Evolutionary conservation across 2,329 filamentous ascomycete species (phyloP).

Genomic region (Phyllosticta paracitricarpa): DNA sequence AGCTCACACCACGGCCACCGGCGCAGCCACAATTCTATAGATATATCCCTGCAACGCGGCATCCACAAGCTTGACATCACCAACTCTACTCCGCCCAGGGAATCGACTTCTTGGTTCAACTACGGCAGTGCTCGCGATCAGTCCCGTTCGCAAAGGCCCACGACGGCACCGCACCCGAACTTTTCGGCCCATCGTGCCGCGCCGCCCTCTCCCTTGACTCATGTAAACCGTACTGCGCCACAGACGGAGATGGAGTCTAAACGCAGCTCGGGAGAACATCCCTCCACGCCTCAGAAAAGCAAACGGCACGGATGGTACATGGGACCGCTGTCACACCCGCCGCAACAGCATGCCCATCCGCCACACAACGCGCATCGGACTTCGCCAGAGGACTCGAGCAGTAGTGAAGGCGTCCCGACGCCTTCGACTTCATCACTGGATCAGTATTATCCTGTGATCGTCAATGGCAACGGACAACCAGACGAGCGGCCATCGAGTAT

Average conservation of each 20-base stretch:
- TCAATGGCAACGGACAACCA: conserved; percentile 40
- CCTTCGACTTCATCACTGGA: conserved; percentile 39
- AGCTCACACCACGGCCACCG: conserved; percentile 15
- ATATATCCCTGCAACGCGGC: conserved; percentile 55
- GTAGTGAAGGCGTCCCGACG: conserved; percentile 45
- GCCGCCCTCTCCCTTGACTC: conserved; percentile 12
- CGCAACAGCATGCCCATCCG: conserved; percentile 9
- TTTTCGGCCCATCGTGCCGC: conserved; percentile 20
- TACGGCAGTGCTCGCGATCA: conserved; percentile 20
- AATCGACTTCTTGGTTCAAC: conserved; percentile 22
- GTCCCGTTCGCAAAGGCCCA: conserved; percentile 16
- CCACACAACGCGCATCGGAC: conserved; percentile 23
- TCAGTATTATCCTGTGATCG: conserved; percentile 44
- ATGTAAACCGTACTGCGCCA: conserved; percentile 16
- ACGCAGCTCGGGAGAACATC: conserved; percentile 28
- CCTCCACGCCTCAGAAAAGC: conserved; percentile 46
- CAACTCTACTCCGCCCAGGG: conserved; percentile 28
- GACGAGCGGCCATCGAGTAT: conserved; percentile 33
- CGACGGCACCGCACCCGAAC: conserved; percentile 27
- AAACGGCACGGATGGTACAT: conserved; percentile 69
- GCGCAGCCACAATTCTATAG: conserved; percentile 41
- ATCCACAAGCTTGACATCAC: conserved; percentile 58
- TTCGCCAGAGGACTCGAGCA: conserved; percentile 46
- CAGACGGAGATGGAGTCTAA: conserved; percentile 21
- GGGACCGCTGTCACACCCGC: conserved; percentile 32